Conservation (phyloP, 2,329 filamentous ascomycete species). For the Keithomyces neogunnii region DNA sequence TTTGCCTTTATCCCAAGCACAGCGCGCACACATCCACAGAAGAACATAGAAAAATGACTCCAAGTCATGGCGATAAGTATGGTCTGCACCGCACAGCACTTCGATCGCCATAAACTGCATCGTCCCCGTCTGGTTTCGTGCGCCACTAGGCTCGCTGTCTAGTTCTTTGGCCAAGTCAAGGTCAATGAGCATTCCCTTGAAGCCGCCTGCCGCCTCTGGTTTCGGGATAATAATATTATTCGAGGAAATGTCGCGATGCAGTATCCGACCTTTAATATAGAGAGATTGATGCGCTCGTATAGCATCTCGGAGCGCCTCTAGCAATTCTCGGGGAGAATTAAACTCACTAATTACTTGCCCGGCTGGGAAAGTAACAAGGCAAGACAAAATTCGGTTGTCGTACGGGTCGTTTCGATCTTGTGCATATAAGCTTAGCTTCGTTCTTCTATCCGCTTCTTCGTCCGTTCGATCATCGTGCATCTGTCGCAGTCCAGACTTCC, state of each 20-base stretch:
- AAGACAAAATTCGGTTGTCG: constrained; percentile 6
- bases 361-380: constrained; percentile 4
- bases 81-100: background rate
- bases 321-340: background rate
- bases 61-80: no score
- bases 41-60: no score
- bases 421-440: constrained; percentile 3
- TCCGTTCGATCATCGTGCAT: no score
- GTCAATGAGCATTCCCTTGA: constrained; percentile 16
- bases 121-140: constrained; percentile 1
- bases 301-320: constrained; percentile 20
- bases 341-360: constrained; percentile 7
- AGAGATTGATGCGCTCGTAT: constrained; percentile 22
- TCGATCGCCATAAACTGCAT: constrained; percentile 4
- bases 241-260: constrained; percentile 24
- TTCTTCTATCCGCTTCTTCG: no score
- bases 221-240: constrained; percentile 29
- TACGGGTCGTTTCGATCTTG: constrained; percentile 3
- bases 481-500: no score
- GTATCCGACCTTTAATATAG: constrained; percentile 18
- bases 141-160: constrained; percentile 1
- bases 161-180: constrained; percentile 8
- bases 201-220: constrained; percentile 6
- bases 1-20: no score
- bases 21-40: no score